Evolutionary conservation across 1,139 yeast species (phyloP).

Genomic region (Blastobotrys niveus): DNA sequence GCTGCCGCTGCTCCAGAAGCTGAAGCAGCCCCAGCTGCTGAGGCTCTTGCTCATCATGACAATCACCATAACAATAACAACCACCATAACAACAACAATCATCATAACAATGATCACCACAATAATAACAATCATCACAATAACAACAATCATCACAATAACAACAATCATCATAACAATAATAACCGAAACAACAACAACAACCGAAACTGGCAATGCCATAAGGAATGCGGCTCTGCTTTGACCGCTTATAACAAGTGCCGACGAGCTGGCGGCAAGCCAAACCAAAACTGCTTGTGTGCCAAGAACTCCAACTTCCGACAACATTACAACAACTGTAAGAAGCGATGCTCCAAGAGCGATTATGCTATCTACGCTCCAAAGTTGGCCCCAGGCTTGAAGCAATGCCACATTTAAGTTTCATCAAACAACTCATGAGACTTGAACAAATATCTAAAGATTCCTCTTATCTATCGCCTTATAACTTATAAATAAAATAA

Average conservation of each 20-base stretch:
- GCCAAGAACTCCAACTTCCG: conserved; percentile 6
- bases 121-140: not conserved
- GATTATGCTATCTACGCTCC: not conserved
- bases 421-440: too few species aligned
- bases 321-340: conserved; percentile 1
- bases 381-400: conserved; percentile 5
- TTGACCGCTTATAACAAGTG: conserved; percentile 7
- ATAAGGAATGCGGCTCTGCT: conserved; percentile 3
- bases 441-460: too few species aligned
- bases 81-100: too few species aligned
- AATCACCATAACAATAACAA: too few species aligned
- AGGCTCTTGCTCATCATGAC: too few species aligned
- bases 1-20: too few species aligned
- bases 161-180: conserved; percentile 1
- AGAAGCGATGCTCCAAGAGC: not conserved
- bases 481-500: too few species aligned
- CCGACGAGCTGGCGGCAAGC: not conserved
- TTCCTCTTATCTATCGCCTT: too few species aligned
- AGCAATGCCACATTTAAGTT: conserved; percentile 6
- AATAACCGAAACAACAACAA: not conserved
- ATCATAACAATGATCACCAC: too few species aligned
- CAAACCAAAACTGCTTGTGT: conserved; percentile 10
- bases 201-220: conserved; percentile 5
- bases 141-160: not conserved
- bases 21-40: too few species aligned